Evolutionary conservation across 176 grass and related monocot genomes (phyloP).

Genomic region (Tillandsia leiboldiana): DNA sequence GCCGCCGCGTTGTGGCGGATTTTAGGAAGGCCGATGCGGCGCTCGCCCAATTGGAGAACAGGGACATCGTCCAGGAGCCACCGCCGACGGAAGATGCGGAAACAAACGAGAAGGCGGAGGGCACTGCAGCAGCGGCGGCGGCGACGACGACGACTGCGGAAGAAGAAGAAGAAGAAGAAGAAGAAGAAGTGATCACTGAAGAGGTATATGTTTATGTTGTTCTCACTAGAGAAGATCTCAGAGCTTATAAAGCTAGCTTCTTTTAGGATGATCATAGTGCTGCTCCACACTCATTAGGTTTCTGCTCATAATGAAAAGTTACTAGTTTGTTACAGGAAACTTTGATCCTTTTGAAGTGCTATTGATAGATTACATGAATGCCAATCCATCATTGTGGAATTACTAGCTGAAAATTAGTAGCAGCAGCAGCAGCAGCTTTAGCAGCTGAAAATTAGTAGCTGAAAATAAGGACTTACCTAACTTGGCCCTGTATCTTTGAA

Average conservation of each 20-base stretch:
- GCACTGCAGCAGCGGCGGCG: constrained; percentile 19
- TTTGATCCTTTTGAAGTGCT: no score
- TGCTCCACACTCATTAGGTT: no score
- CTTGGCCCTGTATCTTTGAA: no score
- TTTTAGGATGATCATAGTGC: no score
- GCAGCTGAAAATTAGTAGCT: not conserved
- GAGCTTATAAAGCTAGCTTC: no score
- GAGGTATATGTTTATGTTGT: constrained; percentile 33
- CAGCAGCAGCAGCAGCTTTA: no score
- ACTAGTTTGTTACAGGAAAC: no score
- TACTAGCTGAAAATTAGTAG: not conserved
- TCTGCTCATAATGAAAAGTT: no score
- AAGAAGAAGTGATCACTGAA: constrained; percentile 68
- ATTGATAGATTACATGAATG: no score
- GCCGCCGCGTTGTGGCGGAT: constrained; percentile 40
- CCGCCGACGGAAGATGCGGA: constrained; percentile 12
- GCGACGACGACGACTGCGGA: not conserved
- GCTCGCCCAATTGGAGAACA: constrained; percentile 62
- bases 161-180: constrained; percentile 55
- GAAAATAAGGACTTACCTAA: no score
- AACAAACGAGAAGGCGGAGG: constrained; percentile 35
- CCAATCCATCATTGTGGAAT: not conserved
- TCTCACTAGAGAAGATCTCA: not conserved
- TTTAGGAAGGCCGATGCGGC: constrained; percentile 59
- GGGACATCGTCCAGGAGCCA: constrained; percentile 37